These are phyloP conservation scores for Fusarium oligoseptatum DNA, from an alignment of 2,329 filamentous ascomycete species.

Conservation along the genomic window DNA sequence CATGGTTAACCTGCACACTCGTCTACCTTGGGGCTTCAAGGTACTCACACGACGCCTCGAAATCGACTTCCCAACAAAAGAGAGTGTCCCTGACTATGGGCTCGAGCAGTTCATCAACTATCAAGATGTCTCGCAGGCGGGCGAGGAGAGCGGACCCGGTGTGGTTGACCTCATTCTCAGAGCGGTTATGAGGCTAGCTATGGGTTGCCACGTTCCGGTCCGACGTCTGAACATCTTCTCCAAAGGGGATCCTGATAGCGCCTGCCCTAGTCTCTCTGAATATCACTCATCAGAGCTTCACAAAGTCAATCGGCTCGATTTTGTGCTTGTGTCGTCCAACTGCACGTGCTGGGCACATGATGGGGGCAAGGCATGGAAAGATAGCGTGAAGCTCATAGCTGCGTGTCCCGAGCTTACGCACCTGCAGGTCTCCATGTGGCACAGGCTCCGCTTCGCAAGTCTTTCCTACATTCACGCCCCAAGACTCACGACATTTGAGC, in stretches of 20 bases:
- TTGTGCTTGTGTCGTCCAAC: background rate
- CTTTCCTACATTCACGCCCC: background rate
- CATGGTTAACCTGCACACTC: background rate
- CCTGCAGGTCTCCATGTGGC: background rate
- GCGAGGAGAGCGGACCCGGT: background rate
- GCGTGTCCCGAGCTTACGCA: background rate
- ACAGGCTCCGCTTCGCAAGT: background rate
- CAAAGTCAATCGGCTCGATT: background rate
- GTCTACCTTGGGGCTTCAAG: background rate
- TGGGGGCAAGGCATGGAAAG: background rate
- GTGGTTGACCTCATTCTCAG: background rate
- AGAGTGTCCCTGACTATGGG: background rate
- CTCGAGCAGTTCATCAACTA: background rate
- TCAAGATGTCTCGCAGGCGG: background rate
- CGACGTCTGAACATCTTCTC: background rate
- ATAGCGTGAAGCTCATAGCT: background rate
- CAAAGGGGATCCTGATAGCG: background rate
- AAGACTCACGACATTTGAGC: background rate
- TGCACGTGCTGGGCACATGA: background rate
- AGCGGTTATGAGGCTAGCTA: background rate
- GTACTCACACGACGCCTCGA: background rate
- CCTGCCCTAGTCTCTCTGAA: background rate
- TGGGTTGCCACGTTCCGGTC: background rate
- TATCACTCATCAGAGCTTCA: background rate
- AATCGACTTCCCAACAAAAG: background rate